Conservation (phyloP, 306 rosid species). For the Corylus avellana region DNA sequence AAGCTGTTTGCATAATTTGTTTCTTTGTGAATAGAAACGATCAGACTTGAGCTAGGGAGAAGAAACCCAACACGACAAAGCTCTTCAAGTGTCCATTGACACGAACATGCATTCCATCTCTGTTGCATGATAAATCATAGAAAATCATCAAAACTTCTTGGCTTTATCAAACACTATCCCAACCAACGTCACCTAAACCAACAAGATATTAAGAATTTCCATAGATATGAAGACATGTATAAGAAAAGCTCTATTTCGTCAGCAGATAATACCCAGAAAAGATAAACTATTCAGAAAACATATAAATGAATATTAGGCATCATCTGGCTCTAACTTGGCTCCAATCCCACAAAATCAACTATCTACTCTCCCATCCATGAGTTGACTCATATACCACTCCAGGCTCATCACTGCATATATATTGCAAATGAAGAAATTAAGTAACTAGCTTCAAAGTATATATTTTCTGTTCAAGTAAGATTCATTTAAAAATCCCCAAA, state of each 20-base stretch:
- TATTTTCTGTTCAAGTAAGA: too few species aligned
- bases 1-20: conserved; percentile 44
- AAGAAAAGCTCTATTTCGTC: not conserved
- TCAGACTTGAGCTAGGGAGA: conserved; percentile 13
- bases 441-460: too few species aligned
- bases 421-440: too few species aligned
- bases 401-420: too few species aligned
- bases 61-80: conserved; percentile 24
- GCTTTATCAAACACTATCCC: conserved; percentile 57
- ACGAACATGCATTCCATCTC: conserved; percentile 63
- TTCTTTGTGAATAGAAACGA: conserved; percentile 23
- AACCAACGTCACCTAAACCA: conserved; percentile 46
- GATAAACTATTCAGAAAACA: not conserved
- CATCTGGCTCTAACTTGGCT: too few species aligned
- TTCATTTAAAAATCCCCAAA: too few species aligned
- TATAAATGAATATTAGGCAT: too few species aligned
- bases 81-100: conserved; percentile 79
- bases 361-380: too few species aligned
- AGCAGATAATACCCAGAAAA: not conserved
- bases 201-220: not conserved
- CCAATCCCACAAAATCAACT: too few species aligned
- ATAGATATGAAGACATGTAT: not conserved
- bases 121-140: conserved; percentile 26
- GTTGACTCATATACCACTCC: too few species aligned
- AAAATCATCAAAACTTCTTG: conserved; percentile 1